Base-by-base conservation (phyloP, 1,284 basidiomycete genomes). In the Cystobasidiaceae sp. region DNA sequence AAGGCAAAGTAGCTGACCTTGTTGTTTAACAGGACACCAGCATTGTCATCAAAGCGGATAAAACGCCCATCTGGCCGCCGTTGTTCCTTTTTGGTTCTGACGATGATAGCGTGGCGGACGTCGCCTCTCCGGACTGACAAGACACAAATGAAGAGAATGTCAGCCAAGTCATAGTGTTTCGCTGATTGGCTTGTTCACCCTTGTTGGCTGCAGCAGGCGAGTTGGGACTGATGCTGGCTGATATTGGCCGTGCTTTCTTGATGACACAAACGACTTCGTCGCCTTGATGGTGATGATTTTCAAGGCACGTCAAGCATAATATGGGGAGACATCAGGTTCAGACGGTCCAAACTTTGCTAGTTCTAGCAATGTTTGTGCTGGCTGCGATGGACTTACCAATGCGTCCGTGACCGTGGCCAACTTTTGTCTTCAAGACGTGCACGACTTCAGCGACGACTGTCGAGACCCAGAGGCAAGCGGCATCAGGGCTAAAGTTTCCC, bases 201-300 rank as follows among this genome's bases (percentile, higher is more conserved):
- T 74, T 74, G 66, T 75, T 71, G 28, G 84, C 84, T 65, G 76
- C 74, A 27, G 76, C 65, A 17, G 85, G 81, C 4, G 85, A 84
- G 21, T 84, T 68, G 81, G 82, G 33, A 80, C 81, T 39, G 81
- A 82, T 73, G 28, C 63, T 61, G 62, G 73, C 25, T 15, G 80
- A 71, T 37, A 97, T 82, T 3, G 93, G 91, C 15, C 92, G 84
- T 3, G 96, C 94, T 70, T 86, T 86, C 77, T 96, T 90, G 71
- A 99, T 86, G 66, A 99, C 93, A 67, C 93, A 93, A 68, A 97
- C 92, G 68, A 97, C 92, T 78, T 97, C 94, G 80, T 99, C 96
- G 50, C 94, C 94, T 78, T 83, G 41, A 85, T 87, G 82, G 83
- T 85, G 11, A 5, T 61, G 69, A 21, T 59, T 39, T 11, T 11